Conservation (phyloP, 805 yeast species). For the Myxozyma kluyveri region DNA sequence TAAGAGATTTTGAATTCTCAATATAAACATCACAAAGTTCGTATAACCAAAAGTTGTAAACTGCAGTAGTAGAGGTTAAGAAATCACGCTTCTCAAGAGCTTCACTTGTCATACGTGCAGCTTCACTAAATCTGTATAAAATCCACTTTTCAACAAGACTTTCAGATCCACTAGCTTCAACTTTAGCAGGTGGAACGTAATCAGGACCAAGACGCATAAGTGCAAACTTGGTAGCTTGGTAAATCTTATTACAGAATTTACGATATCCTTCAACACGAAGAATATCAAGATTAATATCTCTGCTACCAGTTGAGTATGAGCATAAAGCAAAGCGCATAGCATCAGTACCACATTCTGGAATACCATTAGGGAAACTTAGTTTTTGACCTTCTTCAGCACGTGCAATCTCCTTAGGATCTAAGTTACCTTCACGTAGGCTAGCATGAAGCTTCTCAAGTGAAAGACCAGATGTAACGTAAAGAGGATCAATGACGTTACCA, state of each 20-base stretch:
- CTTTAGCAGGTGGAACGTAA: conserved; percentile 72
- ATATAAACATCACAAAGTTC: conserved; percentile 96
- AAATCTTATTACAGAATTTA: conserved; percentile 98
- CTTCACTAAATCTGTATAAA: conserved; percentile 72
- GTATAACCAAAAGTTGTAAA: conserved; percentile 91
- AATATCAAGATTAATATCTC: conserved; percentile 95
- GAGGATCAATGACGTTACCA: conserved; percentile 95
- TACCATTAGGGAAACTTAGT: conserved; percentile 90
- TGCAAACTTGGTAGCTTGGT: conserved; percentile 97
- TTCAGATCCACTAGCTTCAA: conserved; percentile 66
- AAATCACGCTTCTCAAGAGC: conserved; percentile 83
- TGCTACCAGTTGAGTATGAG: conserved; percentile 98
- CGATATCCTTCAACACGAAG: conserved; percentile 98
- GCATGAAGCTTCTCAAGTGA: conserved; percentile 74
- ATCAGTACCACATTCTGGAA: conserved; percentile 99
- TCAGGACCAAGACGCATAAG: conserved; percentile 88
- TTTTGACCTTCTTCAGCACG: conserved; percentile 87
- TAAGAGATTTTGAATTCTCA: conserved; percentile 91
- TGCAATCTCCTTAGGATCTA: conserved; percentile 83
- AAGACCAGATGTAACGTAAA: conserved; percentile 89
- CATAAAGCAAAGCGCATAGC: conserved; percentile 97
- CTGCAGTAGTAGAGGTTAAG: conserved; percentile 77
- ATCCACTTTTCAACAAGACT: conserved; percentile 97
- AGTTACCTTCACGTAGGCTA: conserved; percentile 74
- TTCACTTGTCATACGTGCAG: conserved; percentile 62